Evolutionary conservation across 805 yeast species (phyloP), one percentile per base, ranked within the genome.

Genomic region (Kuraishia borneana): DNA sequence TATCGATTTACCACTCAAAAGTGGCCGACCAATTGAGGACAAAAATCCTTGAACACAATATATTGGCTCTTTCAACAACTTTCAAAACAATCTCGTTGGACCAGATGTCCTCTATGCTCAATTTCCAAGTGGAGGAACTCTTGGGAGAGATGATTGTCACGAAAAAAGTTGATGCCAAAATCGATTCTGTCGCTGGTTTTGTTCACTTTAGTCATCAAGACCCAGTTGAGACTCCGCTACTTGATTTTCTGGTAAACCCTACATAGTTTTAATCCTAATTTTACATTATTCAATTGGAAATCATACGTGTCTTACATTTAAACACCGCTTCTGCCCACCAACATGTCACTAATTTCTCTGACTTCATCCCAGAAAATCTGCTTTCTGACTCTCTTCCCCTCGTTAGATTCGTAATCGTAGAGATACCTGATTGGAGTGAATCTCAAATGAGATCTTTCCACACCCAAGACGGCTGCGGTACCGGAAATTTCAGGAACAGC

Each of bases 321-420:
- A 26, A 25, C 30, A 30, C 16, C 23, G 20, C 26, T 39, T 58
- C 94, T 74, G 26, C 89, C 92, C 27, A 81, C 94, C 54, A 89
- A 64, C 58, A 76, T 78, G 61, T 87, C 95, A 37, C 89, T 83
- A 51, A 83, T 72, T 33, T 77, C 80, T 50, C 94, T 70, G 34
- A 78, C 63, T 21, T 65, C 65, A 32, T 68, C 64, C 98, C 98
- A 92, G 58, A 82, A 85, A 33, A 87, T 78, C 38, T 65, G 61
- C 65, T 83, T 87, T 47, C 97, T 95, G 73, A 92, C 78, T 66
- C 99, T 80, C 56, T 65, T 73, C 17, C 60, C 65, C 25, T 83
- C 54, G 46, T 83, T 85, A 13, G 97, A 85, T 59, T 92, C 97
- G 51, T 64, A 79, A 52, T 88, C 94, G 60, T 83, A 88, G 43